These are phyloP conservation scores for Lactarius hatsudake DNA, from an alignment of 768 basidiomycete species.

Conservation along the genomic window DNA sequence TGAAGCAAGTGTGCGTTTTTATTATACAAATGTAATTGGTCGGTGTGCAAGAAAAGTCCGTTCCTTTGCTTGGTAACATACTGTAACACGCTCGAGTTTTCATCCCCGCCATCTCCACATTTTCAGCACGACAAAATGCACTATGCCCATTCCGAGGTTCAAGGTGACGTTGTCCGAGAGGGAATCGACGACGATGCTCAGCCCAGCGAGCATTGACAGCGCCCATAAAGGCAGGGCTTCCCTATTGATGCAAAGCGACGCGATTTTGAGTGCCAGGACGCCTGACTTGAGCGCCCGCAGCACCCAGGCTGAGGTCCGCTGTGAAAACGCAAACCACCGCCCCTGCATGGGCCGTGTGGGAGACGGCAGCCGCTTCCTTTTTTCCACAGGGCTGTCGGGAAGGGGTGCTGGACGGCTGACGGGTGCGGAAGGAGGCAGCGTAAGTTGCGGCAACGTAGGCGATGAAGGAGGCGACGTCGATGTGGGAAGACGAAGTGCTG, in stretches of 20 bases:
- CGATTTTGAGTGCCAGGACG: constrained; percentile 27
- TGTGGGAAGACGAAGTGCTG: constrained; percentile 15
- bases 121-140: constrained; percentile 37
- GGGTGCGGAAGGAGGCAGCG: constrained; percentile 24
- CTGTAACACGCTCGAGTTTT: neutral
- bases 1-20: constrained; percentile 5
- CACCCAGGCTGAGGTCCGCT: neutral
- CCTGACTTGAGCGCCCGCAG: constrained; percentile 27
- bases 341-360: neutral
- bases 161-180: constrained; percentile 41
- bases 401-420: neutral
- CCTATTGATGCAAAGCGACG: constrained; percentile 31
- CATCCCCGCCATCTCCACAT: neutral
- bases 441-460: constrained; percentile 5
- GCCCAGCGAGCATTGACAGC: constrained; percentile 33
- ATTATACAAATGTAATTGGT: constrained; percentile 8
- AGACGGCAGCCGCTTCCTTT: neutral
- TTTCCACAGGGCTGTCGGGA: neutral
- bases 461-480: neutral
- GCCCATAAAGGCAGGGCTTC: constrained; percentile 30
- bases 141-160: constrained; percentile 39
- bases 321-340: neutral
- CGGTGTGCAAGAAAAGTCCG: neutral
- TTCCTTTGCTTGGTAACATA: neutral
- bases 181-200: constrained; percentile 48